These are phyloP conservation scores for Solanum pennellii DNA, from an alignment of 257 asterid genomes.

Conservation along the genomic window DNA sequence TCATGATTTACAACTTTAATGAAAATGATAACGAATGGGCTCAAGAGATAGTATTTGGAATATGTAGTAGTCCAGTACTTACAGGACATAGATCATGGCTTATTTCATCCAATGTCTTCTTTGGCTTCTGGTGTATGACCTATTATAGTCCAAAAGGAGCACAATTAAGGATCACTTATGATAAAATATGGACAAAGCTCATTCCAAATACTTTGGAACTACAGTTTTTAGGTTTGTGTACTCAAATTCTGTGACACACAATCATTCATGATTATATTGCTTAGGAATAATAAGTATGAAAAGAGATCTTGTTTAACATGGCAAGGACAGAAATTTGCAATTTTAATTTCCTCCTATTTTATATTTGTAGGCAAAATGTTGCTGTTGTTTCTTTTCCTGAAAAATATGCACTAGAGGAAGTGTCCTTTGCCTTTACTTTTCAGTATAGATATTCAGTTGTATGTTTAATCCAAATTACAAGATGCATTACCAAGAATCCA, in stretches of 20 bases:
- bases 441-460: not conserved
- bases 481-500: conserved; percentile 79
- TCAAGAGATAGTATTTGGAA: not conserved
- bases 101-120: conserved; percentile 89
- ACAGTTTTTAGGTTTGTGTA: not conserved
- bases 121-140: conserved; percentile 99
- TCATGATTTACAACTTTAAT: conserved; percentile 3
- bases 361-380: not conserved
- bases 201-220: not conserved
- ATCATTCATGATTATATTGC: not conserved
- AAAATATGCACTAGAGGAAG: not conserved
- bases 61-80: conserved; percentile 15
- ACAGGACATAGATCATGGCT: conserved; percentile 97
- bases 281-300: not conserved
- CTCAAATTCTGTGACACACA: not conserved
- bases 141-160: conserved; percentile 17
- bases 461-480: not conserved
- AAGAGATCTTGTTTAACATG: not conserved
- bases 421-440: not conserved
- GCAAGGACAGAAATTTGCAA: not conserved
- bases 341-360: not conserved
- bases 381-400: not conserved
- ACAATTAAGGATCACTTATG: not conserved
- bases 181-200: not conserved
- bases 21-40: not conserved